phyloP scores from a whole-genome alignment of 2,329 filamentous ascomycete genomes.

The Colletotrichum abscissum region DNA sequence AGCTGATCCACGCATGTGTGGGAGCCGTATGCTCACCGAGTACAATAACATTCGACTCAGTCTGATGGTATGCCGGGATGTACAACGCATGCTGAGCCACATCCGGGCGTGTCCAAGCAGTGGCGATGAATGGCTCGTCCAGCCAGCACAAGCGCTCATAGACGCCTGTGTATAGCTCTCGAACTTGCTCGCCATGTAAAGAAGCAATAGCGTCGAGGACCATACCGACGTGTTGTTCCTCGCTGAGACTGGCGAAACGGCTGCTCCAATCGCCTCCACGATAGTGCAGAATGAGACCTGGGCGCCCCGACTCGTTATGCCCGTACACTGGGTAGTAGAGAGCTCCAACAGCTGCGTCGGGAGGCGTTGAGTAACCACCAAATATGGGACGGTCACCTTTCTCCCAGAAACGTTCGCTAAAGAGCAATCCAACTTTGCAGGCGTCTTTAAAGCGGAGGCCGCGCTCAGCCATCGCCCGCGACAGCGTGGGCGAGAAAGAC shows the following conservation, averaged over 20 bases:
- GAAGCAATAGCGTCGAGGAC: conserved; percentile 74
- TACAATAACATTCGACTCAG: conserved; percentile 47
- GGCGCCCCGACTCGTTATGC: conserved; percentile 65
- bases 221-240: conserved; percentile 68
- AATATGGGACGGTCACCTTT: conserved; percentile 60
- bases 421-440: conserved; percentile 71
- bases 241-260: conserved; percentile 50
- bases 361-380: conserved; percentile 66
- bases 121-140: conserved; percentile 42
- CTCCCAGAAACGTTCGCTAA: conserved; percentile 67
- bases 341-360: conserved; percentile 67
- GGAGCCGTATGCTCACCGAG: conserved; percentile 48
- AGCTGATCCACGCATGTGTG: conserved; percentile 48
- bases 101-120: conserved; percentile 44
- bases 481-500: conserved; percentile 45
- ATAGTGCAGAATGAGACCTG: conserved; percentile 59
- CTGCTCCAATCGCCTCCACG: conserved; percentile 48
- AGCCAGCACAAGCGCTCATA: conserved; percentile 48
- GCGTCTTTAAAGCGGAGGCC: conserved; percentile 49
- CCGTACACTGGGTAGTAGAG: conserved; percentile 73
- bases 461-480: conserved; percentile 51
- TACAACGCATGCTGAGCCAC: conserved; percentile 47
- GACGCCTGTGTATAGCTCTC: conserved; percentile 44
- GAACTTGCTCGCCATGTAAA: conserved; percentile 64
- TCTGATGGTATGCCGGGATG: conserved; percentile 46